Evolutionary conservation across 495 filamentous ascomycete species (phyloP), one percentile per base, ranked within the genome.

Genomic region (Chaetomidium leptoderma): DNA sequence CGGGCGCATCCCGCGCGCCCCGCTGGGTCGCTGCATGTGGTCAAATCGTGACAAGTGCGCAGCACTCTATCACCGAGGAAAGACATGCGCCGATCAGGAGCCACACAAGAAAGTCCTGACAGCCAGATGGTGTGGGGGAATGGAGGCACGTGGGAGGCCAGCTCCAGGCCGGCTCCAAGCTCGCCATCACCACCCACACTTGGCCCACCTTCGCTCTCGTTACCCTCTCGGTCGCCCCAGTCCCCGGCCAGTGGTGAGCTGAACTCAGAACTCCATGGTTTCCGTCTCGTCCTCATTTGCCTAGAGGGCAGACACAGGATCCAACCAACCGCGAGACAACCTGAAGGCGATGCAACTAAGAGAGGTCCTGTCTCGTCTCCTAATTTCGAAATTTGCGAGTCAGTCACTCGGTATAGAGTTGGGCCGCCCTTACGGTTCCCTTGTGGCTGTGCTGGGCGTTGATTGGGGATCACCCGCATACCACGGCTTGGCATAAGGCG

Each of bases 391-490:
- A 39, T 27, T 30, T 43, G n/a, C 16, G 1, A 1, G 1, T 6
- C 3, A 16, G 40, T 35, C 52, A 35, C 27, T 9, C 52, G 52
- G 52, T 17, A n/a, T 2, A 17, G 52, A 54, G 40, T 54, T 54
- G 27, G 10, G 17, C 52, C 52, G 52, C 0, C 27, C 52, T 54
- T 44, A 54, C 39, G 37, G 36, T 11, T n/a, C 7, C n/a, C 2
- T 6, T 24, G 36, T 54, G n/a, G n/a, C 39, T 6, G 27, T 33
- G 39, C 37, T 5, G 17, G 27, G 3, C 10, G 27, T 10, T 54
- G 52, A 54, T 45, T 54, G 52, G 52, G n/a, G 11, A 9, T 35
- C 9, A 11, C 10, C 7, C 11, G 9, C 17, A 37, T 4, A 11
- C 16, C 32, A 24, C 14, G 16, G 9, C 27, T 32, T 43, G 35